Conservation (phyloP, 2,329 filamentous ascomycete genomes). For the Colletotrichum lentis region DNA sequence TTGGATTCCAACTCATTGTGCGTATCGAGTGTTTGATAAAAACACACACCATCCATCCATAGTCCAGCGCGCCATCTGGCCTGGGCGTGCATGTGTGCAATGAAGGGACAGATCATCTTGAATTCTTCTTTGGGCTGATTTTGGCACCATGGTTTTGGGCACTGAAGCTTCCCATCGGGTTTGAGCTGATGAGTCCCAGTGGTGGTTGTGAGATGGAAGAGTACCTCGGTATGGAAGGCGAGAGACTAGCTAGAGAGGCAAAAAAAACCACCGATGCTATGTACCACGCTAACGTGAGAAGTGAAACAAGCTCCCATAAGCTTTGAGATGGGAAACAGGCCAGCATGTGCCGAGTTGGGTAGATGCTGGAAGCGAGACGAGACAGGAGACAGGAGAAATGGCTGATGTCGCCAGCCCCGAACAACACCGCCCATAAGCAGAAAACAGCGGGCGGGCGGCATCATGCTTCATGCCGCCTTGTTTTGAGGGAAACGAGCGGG, state of each 20-base stretch:
- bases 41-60: constrained; percentile 5
- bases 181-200: constrained; percentile 1
- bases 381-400: constrained; percentile 10
- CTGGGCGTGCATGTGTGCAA: not conserved
- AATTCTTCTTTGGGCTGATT: constrained; percentile 9
- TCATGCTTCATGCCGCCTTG: constrained; percentile 32
- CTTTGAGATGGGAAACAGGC: constrained; percentile 28
- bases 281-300: constrained; percentile 12
- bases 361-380: constrained; percentile 30
- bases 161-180: constrained; percentile 17
- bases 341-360: constrained; percentile 15
- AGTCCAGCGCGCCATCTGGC: not conserved
- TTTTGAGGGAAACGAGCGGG: constrained; percentile 28
- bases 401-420: constrained; percentile 26
- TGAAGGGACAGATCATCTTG: constrained; percentile 1
- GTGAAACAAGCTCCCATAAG: constrained; percentile 30
- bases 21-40: constrained; percentile 26
- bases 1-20: not conserved
- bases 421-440: not conserved
- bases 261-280: constrained; percentile 6
- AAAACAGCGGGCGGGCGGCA: not conserved
- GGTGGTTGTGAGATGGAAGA: constrained; percentile 14
- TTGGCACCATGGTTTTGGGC: not conserved
- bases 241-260: constrained; percentile 4
- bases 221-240: constrained; percentile 23